These are phyloP conservation scores for Vitis hybrid DNA, from an alignment of 177 flowering plant species.

Conservation along the genomic window DNA sequence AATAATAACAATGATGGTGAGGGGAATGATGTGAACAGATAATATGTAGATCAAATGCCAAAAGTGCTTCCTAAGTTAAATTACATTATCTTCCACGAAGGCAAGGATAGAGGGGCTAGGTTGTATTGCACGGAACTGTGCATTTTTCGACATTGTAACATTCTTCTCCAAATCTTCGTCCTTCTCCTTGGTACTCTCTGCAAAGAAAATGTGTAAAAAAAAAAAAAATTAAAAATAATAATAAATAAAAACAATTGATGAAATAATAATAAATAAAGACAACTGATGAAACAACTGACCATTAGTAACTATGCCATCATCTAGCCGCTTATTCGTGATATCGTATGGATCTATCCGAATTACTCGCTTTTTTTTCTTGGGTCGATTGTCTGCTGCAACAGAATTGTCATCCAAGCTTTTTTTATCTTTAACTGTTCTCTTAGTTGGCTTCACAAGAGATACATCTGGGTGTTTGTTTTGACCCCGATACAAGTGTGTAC, in stretches of 20 bases:
- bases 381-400: slow-evolving; percentile 27
- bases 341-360: slow-evolving; percentile 73
- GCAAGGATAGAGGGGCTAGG: slow-evolving; percentile 85
- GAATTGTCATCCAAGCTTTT: slow-evolving; percentile 29
- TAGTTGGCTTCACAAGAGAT: slow-evolving; percentile 21
- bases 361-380: slow-evolving; percentile 50
- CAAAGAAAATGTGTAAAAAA: slow-evolving; percentile 9
- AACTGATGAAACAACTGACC: slow-evolving; percentile 41
- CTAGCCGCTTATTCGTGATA: slow-evolving; percentile 76
- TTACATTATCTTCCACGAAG: slow-evolving; percentile 92
- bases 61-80: slow-evolving; percentile 3
- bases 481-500: slow-evolving; percentile 18
- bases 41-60: background rate
- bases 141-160: slow-evolving; percentile 68
- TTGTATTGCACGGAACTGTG: slow-evolving; percentile 93
- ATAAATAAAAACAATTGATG: background rate
- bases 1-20: background rate
- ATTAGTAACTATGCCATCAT: slow-evolving; percentile 43
- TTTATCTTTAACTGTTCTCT: slow-evolving; percentile 26
- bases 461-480: slow-evolving; percentile 10
- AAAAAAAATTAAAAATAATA: background rate
- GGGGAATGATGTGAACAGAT: background rate
- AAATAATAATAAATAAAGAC: slow-evolving; percentile 1
- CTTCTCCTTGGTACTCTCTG: slow-evolving; percentile 46
- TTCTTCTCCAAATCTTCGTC: slow-evolving; percentile 37